phyloP scores from a whole-genome alignment of 2,329 filamentous ascomycete species.

The Lecanicillium sp. region DNA sequence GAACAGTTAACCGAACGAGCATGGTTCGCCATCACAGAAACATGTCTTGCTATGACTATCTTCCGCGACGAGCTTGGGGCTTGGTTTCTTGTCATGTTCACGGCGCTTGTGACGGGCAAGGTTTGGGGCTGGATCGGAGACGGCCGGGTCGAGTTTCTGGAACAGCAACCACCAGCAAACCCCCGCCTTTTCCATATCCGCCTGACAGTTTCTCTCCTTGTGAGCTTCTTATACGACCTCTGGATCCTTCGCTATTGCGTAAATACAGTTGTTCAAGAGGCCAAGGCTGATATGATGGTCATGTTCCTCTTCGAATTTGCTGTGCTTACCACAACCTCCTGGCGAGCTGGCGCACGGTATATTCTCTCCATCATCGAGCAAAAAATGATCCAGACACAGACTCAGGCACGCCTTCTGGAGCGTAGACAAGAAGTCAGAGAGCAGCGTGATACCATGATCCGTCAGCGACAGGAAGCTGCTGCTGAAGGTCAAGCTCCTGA shows the following conservation, averaged over 20 bases:
- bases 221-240: constrained; percentile 75
- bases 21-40: constrained; percentile 98
- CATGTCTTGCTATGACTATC: constrained; percentile 94
- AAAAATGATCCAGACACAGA: constrained; percentile 68
- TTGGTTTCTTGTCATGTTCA: constrained; percentile 96
- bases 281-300: constrained; percentile 97
- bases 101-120: constrained; percentile 84
- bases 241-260: constrained; percentile 78
- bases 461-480: constrained; percentile 42
- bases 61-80: constrained; percentile 92
- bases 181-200: constrained; percentile 82
- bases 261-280: constrained; percentile 75
- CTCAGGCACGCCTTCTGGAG: constrained; percentile 59
- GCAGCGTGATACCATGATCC: constrained; percentile 46
- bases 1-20: constrained; percentile 96
- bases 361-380: constrained; percentile 71
- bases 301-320: constrained; percentile 99
- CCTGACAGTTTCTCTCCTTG: constrained; percentile 67
- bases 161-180: constrained; percentile 90
- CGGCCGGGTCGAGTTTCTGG: constrained; percentile 85
- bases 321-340: constrained; percentile 72
- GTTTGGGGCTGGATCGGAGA: constrained; percentile 99
- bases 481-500: constrained; percentile 47
- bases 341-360: constrained; percentile 75
- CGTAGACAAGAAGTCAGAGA: constrained; percentile 62